These are phyloP conservation scores for Geranium incanum DNA, from an alignment of 441 rosid genomes.

Conservation along the genomic window DNA sequence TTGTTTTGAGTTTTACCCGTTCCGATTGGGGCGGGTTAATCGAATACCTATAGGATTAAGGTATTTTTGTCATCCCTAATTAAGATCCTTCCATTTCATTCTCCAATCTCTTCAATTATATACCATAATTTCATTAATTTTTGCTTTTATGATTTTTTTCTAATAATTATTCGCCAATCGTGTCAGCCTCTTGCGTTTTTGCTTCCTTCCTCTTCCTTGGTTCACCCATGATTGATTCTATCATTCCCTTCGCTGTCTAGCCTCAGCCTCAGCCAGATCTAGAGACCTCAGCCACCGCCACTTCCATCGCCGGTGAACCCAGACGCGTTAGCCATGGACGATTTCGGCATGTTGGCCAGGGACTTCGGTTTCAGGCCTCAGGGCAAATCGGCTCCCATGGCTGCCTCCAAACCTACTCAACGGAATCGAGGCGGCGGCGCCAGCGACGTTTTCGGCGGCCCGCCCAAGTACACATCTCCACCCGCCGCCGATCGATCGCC, in stretches of 20 bases:
- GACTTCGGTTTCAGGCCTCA: not conserved
- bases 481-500: not conserved
- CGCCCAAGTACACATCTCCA: not conserved
- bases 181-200: too few species aligned
- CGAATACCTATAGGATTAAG: too few species aligned
- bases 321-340: not conserved
- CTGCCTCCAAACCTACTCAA: not conserved
- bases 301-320: not conserved
- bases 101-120: too few species aligned
- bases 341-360: constrained; percentile 1
- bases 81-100: too few species aligned
- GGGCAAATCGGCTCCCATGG: not conserved
- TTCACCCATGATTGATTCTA: not conserved
- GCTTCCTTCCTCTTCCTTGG: not conserved
- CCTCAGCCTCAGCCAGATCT: not conserved
- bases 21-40: too few species aligned
- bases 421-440: not conserved
- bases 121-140: too few species aligned
- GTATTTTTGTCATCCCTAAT: too few species aligned
- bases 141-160: too few species aligned
- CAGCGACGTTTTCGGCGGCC: not conserved
- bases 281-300: not conserved
- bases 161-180: too few species aligned
- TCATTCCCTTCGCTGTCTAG: not conserved
- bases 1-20: too few species aligned